Percentiles rank a stretch among this genome's conserved stretches.
Conservation (phyloP, 331 rosid genomes). For the Telfairia occidentalis region DNA sequence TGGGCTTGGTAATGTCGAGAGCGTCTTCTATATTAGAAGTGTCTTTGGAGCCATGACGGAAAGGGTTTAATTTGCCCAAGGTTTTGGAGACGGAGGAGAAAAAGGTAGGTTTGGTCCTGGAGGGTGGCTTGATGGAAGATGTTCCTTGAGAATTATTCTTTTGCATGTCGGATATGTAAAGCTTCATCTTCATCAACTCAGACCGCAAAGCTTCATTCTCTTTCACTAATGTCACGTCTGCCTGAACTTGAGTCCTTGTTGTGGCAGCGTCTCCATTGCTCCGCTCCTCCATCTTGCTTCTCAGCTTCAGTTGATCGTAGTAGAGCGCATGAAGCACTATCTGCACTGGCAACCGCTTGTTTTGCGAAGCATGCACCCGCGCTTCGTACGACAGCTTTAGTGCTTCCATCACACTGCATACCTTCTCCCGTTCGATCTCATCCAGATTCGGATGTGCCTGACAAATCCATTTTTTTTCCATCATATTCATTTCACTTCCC, state of each 20-base stretch:
- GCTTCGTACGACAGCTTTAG: conserved; percentile 68
- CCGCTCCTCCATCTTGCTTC: conserved; percentile 38
- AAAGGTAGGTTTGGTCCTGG: conserved; percentile 31
- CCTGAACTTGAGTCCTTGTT: conserved; percentile 37
- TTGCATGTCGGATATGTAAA: conserved; percentile 49
- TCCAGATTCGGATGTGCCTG: conserved; percentile 77
- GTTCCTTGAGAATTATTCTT: conserved; percentile 20
- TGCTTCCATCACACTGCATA: conserved; percentile 76
- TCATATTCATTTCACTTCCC: no score
- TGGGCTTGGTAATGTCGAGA: conserved; percentile 53
- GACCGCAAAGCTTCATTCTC: conserved; percentile 65
- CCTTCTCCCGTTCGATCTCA: conserved; percentile 79
- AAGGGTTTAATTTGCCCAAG: conserved; percentile 66
- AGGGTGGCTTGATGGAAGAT: neutral
- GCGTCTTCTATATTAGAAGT: conserved; percentile 43
- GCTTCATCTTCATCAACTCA: conserved; percentile 68
- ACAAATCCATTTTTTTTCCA: no score
- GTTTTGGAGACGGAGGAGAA: conserved; percentile 60
- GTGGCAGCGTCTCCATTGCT: neutral
- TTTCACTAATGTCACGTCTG: conserved; percentile 54
- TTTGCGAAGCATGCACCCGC: conserved; percentile 82
- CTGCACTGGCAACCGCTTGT: conserved; percentile 76
- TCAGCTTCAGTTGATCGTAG: conserved; percentile 62
- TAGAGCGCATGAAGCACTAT: conserved; percentile 80
- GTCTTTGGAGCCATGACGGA: conserved; percentile 58